Base-by-base conservation (phyloP, 306 rosid genomes). In the Acacia crassicarpa region DNA sequence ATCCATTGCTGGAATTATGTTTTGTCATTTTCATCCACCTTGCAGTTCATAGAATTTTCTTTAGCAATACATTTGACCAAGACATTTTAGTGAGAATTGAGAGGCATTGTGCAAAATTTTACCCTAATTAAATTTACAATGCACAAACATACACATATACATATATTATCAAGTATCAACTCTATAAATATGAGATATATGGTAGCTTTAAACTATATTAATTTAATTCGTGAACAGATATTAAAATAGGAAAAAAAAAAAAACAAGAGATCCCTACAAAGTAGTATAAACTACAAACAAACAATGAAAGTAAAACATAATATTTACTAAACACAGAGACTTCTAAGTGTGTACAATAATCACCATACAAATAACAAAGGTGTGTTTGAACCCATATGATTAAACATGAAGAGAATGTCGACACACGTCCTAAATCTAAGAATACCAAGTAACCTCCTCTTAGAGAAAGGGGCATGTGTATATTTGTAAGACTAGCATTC, bases 361-460 rank as follows among this genome's bases (percentile, higher is more conserved):
- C 23, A 33, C 71, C 17, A 8, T 16, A 30, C 45, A 67, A 67
- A 67, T 67, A 35, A n/a, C 32, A 38, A 38, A 9, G 10, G 32
- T 59, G 2, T 43, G 10, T 43, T 43, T 43, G 9, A 68, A 40
- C 14, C 32, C 25, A n/a, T 43, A 11, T 43, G 22, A 69, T 69
- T 69, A 41, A 41, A 41, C 46, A 22, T 22, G 75, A 22, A 44
- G 56, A 11, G 38, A 43, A 44, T 44, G n/a, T 70, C 38, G 19
- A 70, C 35, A 44, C 12, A 74, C 19, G 23, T 75, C 63, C 81
- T 75, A 75, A 40, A n/a, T 20, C 74, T 40, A 69, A 69, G 33
- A 69, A 68, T 40, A 69, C 27, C 53, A 41, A 11, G 53, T 4
- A 69, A 41, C 51, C 14, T 10, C 74, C 49, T 38, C 62, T 77